These are phyloP conservation scores for Aspergillus sojae DNA, from an alignment of 2,329 filamentous ascomycete species.

Conservation along the genomic window DNA sequence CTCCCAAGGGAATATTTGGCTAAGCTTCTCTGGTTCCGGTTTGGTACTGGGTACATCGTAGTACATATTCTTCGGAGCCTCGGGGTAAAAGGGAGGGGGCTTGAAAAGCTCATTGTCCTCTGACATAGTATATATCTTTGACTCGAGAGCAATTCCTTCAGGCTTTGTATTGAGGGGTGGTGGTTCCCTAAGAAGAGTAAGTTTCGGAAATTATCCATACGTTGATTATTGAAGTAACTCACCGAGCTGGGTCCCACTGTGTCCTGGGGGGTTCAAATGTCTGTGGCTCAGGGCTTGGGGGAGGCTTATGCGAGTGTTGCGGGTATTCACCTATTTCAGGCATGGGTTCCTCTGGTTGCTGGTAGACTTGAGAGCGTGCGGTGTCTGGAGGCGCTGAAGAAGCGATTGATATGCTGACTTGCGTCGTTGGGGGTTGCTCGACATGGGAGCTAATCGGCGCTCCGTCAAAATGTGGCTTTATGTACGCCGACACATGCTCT, in stretches of 20 bases:
- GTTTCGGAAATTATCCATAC: conserved; percentile 9
- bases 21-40: conserved; percentile 61
- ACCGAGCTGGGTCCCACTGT: conserved; percentile 66
- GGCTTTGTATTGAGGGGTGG: conserved; percentile 70
- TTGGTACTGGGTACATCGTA: conserved; percentile 71
- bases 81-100: conserved; percentile 75
- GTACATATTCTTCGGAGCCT: conserved; percentile 85
- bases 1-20: conserved; percentile 92
- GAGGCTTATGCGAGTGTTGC: conserved; percentile 45
- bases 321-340: conserved; percentile 46
- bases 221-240: conserved; percentile 31
- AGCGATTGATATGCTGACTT: conserved; percentile 2
- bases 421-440: conserved; percentile 15
- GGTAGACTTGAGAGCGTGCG: conserved; percentile 27
- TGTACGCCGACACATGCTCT: conserved; percentile 43
- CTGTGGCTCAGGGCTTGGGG: conserved; percentile 36
- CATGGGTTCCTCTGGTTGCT: conserved; percentile 44
- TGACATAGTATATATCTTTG: conserved; percentile 80
- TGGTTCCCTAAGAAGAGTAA: conserved; percentile 54
- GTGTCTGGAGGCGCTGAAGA: background rate
- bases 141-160: conserved; percentile 82
- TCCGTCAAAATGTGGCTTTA: conserved; percentile 22
- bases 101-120: conserved; percentile 73
- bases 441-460: conserved; percentile 16
- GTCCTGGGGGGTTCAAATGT: conserved; percentile 60